These are phyloP conservation scores for Vanilla planifolia DNA, from an alignment of 106 monocot species.

Conservation along the genomic window DNA sequence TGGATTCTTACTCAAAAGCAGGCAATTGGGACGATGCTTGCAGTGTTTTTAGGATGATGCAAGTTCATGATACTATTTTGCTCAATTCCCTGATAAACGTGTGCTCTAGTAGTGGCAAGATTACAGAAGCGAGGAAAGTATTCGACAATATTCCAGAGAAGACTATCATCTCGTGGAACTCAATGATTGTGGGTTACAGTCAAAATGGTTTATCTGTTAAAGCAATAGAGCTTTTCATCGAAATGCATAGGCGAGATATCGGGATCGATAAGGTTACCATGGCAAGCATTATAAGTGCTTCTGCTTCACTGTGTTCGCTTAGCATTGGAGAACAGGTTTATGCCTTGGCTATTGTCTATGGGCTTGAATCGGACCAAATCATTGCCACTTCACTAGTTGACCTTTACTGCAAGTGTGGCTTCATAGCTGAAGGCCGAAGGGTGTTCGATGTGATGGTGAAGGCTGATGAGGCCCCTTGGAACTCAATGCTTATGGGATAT, in stretches of 20 bases:
- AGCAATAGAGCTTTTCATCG: conserved; percentile 47
- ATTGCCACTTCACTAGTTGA: conserved; percentile 59
- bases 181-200: conserved; percentile 68
- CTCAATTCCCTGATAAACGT: conserved; percentile 74
- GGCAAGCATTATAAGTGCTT: conserved; percentile 56
- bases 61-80: conserved; percentile 37
- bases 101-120: conserved; percentile 42
- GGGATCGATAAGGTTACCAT: conserved; percentile 46
- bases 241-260: conserved; percentile 43
- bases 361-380: conserved; percentile 36
- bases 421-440: conserved; percentile 22
- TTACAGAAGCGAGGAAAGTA: conserved; percentile 39
- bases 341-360: conserved; percentile 24
- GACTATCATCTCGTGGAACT: conserved; percentile 80
- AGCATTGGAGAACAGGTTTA: conserved; percentile 55
- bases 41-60: conserved; percentile 32
- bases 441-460: conserved; percentile 36
- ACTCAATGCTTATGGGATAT: conserved; percentile 80
- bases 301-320: conserved; percentile 32
- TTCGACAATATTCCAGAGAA: conserved; percentile 43
- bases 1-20: conserved; percentile 63
- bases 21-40: conserved; percentile 40
- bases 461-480: conserved; percentile 54
- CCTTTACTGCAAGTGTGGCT: conserved; percentile 81
- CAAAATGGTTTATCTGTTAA: conserved; percentile 45